Evolutionary conservation across 1,139 yeast species (phyloP).

Genomic region (Wickerhamomyces sp.): DNA sequence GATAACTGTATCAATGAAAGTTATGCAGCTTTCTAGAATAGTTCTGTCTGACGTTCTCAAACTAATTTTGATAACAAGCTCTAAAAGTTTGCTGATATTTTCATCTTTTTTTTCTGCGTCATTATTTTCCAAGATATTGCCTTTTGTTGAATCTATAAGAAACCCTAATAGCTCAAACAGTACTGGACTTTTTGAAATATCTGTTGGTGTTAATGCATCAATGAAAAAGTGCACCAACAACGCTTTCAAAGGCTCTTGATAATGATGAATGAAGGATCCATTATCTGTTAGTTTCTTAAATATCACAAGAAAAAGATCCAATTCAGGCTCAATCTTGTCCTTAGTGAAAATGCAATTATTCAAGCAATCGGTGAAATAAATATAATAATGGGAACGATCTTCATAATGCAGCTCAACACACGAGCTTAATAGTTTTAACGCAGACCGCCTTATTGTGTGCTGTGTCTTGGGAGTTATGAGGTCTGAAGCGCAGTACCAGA

Average conservation of each 20-base stretch:
- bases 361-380: slow-evolving; percentile 59
- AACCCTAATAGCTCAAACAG: slow-evolving; percentile 31
- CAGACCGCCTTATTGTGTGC: slow-evolving; percentile 46
- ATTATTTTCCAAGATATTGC: slow-evolving; percentile 25
- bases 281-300: slow-evolving; percentile 50
- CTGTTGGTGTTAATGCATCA: slow-evolving; percentile 17
- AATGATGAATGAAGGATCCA: slow-evolving; percentile 59
- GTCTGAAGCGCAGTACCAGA: slow-evolving; percentile 69
- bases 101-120: slow-evolving; percentile 29
- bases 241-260: slow-evolving; percentile 42
- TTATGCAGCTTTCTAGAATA: slow-evolving; percentile 41
- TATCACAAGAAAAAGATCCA: slow-evolving; percentile 51
- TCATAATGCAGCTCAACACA: slow-evolving; percentile 55
- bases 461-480: slow-evolving; percentile 42
- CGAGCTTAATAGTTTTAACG: slow-evolving; percentile 47
- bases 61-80: slow-evolving; percentile 37
- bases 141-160: slow-evolving; percentile 25
- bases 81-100: slow-evolving; percentile 34
- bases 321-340: slow-evolving; percentile 44
- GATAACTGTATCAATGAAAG: slow-evolving; percentile 42
- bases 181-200: slow-evolving; percentile 12
- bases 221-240: slow-evolving; percentile 39
- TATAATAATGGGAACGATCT: slow-evolving; percentile 44
- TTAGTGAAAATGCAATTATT: slow-evolving; percentile 35
- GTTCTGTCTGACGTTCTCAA: slow-evolving; percentile 37